These are phyloP conservation scores for Candida patagonica DNA, from an alignment of 805 yeast species.

Conservation along the genomic window DNA sequence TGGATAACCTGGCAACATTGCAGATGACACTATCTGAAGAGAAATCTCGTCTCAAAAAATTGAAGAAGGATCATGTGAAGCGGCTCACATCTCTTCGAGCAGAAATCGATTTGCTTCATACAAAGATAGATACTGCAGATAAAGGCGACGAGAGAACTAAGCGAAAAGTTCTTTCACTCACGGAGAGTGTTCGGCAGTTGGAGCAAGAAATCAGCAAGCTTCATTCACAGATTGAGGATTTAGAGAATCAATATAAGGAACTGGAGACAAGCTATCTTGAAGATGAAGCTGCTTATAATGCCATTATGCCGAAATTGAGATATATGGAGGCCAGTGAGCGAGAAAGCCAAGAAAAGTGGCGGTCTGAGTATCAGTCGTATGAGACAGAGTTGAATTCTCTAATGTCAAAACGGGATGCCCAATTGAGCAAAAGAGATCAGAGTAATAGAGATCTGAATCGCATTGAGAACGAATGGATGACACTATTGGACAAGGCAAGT, in stretches of 20 bases:
- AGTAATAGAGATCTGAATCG: conserved; percentile 20
- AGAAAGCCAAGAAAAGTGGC: conserved; percentile 12
- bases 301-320: conserved; percentile 10
- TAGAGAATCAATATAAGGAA: conserved; percentile 11
- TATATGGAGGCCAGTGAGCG: conserved; percentile 10
- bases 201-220: conserved; percentile 30
- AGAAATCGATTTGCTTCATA: conserved; percentile 48
- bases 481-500: conserved; percentile 17
- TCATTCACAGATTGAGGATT: conserved; percentile 8
- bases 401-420: conserved; percentile 20
- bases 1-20: conserved; percentile 57
- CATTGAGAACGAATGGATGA: conserved; percentile 20
- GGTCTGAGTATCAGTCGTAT: conserved; percentile 12
- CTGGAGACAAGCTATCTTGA: conserved; percentile 8
- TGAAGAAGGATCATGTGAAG: conserved; percentile 50
- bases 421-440: conserved; percentile 18
- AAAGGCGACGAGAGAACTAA: conserved; percentile 49
- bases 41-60: conserved; percentile 45
- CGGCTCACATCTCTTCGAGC: conserved; percentile 40
- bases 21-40: conserved; percentile 51
- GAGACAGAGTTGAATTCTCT: conserved; percentile 20
- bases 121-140: conserved; percentile 38
- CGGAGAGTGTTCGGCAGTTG: conserved; percentile 35
- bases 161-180: conserved; percentile 42
- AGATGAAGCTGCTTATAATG: conserved; percentile 16